Conservation (phyloP, 2,329 filamentous ascomycete species). For the Plenodomus tracheiphilus region DNA sequence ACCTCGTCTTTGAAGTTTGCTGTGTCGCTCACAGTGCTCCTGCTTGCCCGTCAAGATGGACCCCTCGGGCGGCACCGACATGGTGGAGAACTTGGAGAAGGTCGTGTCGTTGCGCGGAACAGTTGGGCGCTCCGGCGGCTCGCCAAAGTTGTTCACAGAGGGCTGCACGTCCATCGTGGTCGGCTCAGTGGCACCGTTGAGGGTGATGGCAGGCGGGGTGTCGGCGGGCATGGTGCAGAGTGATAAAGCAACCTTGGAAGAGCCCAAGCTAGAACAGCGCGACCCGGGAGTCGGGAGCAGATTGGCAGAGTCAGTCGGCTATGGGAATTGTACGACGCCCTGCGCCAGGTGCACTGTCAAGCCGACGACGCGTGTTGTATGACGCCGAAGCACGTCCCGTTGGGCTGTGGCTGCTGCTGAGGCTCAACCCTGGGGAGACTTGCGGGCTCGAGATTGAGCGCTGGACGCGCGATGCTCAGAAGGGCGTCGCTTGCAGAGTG, state of each 20-base stretch:
- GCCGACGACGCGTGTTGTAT: slow-evolving; percentile 34
- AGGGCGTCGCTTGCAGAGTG: slow-evolving; percentile 8
- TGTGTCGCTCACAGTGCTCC: slow-evolving; percentile 77
- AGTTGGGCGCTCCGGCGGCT: slow-evolving; percentile 24
- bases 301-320: slow-evolving; percentile 5
- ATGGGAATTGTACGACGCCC: background rate
- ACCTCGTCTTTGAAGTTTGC: background rate
- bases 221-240: slow-evolving; percentile 29
- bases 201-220: slow-evolving; percentile 34
- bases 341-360: background rate
- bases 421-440: slow-evolving; percentile 23
- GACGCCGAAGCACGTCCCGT: slow-evolving; percentile 23
- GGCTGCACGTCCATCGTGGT: slow-evolving; percentile 34
- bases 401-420: slow-evolving; percentile 30
- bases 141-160: slow-evolving; percentile 20
- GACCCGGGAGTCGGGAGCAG: slow-evolving; percentile 7
- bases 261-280: slow-evolving; percentile 8
- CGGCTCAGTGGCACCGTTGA: slow-evolving; percentile 38
- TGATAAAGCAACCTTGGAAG: slow-evolving; percentile 1
- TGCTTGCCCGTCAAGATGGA: slow-evolving; percentile 87
- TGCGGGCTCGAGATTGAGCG: slow-evolving; percentile 9
- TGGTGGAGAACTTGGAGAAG: slow-evolving; percentile 46
- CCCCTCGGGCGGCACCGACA: slow-evolving; percentile 56
- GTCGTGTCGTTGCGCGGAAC: slow-evolving; percentile 33
- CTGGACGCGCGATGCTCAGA: slow-evolving; percentile 10